A percentile compares a stretch with the other conserved stretches of the same genome.
Evolutionary conservation across 768 basidiomycete genomes (phyloP).

Genomic region (Tulasnella sp.): DNA sequence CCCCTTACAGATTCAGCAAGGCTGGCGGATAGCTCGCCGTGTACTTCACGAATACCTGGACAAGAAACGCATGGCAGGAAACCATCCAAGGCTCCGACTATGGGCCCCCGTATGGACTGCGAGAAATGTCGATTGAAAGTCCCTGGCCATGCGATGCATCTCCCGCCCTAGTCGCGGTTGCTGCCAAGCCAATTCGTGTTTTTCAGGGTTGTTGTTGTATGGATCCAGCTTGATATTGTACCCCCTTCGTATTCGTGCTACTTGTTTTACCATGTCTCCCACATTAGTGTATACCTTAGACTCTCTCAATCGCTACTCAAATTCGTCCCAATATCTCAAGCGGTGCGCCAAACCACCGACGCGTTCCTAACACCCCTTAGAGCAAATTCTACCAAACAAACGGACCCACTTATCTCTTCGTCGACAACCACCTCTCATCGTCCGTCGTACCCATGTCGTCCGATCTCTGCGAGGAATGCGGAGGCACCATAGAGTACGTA

Average conservation of each 20-base stretch:
- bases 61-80: background rate
- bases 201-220: background rate
- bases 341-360: too few relatives aligned
- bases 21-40: background rate
- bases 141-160: conserved; percentile 63
- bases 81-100: conserved; percentile 37
- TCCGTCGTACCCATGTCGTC: background rate
- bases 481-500: conserved; percentile 15
- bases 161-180: conserved; percentile 30
- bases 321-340: too few relatives aligned
- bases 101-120: conserved; percentile 61
- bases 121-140: conserved; percentile 51
- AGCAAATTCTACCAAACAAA: conserved; percentile 2
- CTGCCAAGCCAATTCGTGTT: background rate
- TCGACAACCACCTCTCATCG: conserved; percentile 10
- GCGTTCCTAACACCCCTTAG: too few relatives aligned
- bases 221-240: background rate
- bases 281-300: background rate
- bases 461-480: conserved; percentile 4
- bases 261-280: background rate
- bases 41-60: background rate
- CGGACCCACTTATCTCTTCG: background rate
- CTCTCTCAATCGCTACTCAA: background rate
- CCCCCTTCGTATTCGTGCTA: background rate
- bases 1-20: background rate